These are phyloP conservation scores for Eucalyptus pauciflora DNA, from an alignment of 345 rosid species.

Conservation along the genomic window DNA sequence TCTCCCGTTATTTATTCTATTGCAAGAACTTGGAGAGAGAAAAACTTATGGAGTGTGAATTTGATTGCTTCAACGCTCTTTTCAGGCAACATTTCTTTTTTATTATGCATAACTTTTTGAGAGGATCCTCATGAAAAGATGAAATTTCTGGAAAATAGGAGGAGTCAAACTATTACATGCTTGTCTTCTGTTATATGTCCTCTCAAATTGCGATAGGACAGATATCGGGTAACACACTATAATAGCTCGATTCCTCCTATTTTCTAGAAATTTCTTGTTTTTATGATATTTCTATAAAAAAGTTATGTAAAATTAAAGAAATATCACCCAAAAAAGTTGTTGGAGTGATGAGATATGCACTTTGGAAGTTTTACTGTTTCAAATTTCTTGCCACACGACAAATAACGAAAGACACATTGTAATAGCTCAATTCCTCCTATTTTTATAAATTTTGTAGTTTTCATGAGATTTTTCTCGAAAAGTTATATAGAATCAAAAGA, in stretches of 20 bases:
- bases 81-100: background rate
- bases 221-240: no score
- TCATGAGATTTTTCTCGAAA: background rate
- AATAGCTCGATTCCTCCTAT: background rate
- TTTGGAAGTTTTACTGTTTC: background rate
- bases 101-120: no score
- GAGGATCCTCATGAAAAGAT: background rate
- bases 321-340: background rate
- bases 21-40: background rate
- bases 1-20: background rate
- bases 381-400: background rate
- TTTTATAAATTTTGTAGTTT: background rate
- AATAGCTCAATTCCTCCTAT: background rate
- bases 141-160: background rate
- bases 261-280: background rate
- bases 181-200: background rate
- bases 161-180: no score
- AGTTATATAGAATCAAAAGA: no score
- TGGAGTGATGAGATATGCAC: background rate
- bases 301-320: background rate
- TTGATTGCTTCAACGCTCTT: background rate
- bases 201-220: background rate
- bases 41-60: background rate
- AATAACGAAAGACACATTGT: background rate
- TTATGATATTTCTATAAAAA: background rate